Evolutionary conservation across 352 stramenopile genomes (phyloP).

Genomic region (Pythium scleroteichum): DNA sequence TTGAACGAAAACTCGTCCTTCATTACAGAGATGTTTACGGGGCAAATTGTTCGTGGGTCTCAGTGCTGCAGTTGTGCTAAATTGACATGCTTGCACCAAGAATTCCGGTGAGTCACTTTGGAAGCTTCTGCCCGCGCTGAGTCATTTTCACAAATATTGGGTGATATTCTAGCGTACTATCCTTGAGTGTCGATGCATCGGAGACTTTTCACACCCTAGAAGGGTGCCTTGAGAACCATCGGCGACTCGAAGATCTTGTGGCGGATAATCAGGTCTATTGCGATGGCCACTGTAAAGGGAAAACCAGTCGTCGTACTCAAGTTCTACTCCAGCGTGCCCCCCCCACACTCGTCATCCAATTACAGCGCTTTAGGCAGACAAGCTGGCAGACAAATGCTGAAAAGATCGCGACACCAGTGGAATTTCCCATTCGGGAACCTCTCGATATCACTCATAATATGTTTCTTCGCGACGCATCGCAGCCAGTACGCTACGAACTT

Average conservation of each 20-base stretch:
- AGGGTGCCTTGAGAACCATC: constrained; percentile 53
- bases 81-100: constrained; percentile 72
- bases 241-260: constrained; percentile 56
- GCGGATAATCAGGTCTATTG: constrained; percentile 75
- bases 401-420: constrained; percentile 58
- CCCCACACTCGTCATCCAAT: constrained; percentile 51
- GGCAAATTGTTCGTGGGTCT: constrained; percentile 76
- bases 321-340: constrained; percentile 67
- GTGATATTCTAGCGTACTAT: constrained; percentile 46
- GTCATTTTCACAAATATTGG: constrained; percentile 2
- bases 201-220: constrained; percentile 46
- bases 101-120: constrained; percentile 36
- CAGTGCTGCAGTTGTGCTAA: constrained; percentile 75
- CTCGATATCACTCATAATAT: constrained; percentile 70
- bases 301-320: constrained; percentile 73
- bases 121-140: neutral
- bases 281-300: constrained; percentile 58
- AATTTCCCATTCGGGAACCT: constrained; percentile 51
- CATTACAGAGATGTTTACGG: constrained; percentile 69
- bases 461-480: constrained; percentile 53
- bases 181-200: constrained; percentile 50
- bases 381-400: constrained; percentile 32
- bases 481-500: constrained; percentile 52
- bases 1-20: constrained; percentile 61
- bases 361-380: constrained; percentile 74